Conservation (phyloP, 306 rosid species). For the Heteromeles arbutifolia region DNA sequence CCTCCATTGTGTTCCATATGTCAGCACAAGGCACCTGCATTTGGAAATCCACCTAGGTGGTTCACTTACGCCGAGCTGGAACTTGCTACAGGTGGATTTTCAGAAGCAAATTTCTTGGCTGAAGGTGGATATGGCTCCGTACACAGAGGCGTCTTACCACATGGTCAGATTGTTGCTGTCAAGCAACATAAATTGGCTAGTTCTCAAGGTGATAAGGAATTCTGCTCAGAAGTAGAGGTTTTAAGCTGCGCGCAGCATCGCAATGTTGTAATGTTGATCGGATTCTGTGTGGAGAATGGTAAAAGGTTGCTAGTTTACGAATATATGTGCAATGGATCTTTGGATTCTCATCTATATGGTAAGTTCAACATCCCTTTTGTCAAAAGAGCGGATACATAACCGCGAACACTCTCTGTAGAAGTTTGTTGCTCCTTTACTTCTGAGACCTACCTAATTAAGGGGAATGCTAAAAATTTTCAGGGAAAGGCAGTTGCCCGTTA, state of each 20-base stretch:
- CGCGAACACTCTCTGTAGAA: constrained; percentile 1
- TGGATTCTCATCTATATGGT: constrained; percentile 90
- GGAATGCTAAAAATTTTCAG: constrained; percentile 33
- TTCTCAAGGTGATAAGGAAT: constrained; percentile 89
- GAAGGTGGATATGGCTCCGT: constrained; percentile 99
- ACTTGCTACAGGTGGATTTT: constrained; percentile 80
- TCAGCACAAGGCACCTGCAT: constrained; percentile 89
- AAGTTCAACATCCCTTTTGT: constrained; percentile 4
- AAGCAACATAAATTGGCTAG: constrained; percentile 88
- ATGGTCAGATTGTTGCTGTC: constrained; percentile 80
- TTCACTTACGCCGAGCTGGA: constrained; percentile 77
- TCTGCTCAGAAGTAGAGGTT: constrained; percentile 96
- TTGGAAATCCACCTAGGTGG: constrained; percentile 95
- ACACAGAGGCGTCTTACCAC: constrained; percentile 68
- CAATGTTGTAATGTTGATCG: constrained; percentile 86
- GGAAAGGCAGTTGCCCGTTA: constrained; percentile 40
- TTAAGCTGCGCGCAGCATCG: constrained; percentile 98
- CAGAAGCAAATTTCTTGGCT: constrained; percentile 79
- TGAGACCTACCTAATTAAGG: background rate
- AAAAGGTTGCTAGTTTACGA: constrained; percentile 89
- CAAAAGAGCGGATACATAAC: background rate
- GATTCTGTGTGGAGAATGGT: constrained; percentile 87
- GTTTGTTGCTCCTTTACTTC: background rate
- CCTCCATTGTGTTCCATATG: constrained; percentile 95
- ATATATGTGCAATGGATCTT: constrained; percentile 83